These are phyloP conservation scores for Gymnopilus dilepis DNA, from an alignment of 768 basidiomycete species.

Conservation along the genomic window DNA sequence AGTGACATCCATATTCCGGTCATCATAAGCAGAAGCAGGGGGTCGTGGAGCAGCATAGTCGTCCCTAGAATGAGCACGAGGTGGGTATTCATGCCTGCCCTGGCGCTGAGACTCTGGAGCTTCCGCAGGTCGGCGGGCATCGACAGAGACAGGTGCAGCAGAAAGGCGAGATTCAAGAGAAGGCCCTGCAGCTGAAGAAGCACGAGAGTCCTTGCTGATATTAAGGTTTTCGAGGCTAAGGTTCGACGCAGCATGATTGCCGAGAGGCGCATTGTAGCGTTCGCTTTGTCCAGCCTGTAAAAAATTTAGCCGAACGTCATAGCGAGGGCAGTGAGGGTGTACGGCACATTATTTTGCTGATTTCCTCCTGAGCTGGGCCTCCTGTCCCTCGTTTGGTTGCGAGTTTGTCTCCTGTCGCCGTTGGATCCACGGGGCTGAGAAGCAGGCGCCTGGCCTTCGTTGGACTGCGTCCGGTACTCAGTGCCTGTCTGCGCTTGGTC, in stretches of 20 bases:
- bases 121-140: constrained; percentile 1
- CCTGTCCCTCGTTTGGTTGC: constrained; percentile 12
- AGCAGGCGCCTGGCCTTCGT: constrained; percentile 1
- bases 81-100: constrained; percentile 18
- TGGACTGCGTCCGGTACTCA: constrained; percentile 7
- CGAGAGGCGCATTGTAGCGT: constrained; percentile 12
- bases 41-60: constrained; percentile 12
- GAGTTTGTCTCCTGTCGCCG: not conserved
- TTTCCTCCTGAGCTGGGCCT: constrained; percentile 8
- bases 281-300: constrained; percentile 12
- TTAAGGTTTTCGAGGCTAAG: constrained; percentile 18
- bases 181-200: constrained; percentile 19
- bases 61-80: constrained; percentile 6
- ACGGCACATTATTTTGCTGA: constrained; percentile 16
- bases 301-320: not conserved
- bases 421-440: constrained; percentile 3
- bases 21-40: constrained; percentile 11
- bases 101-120: constrained; percentile 13
- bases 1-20: constrained; percentile 15
- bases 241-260: constrained; percentile 11
- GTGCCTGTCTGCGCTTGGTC: constrained; percentile 12
- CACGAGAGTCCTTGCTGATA: constrained; percentile 19
- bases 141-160: constrained; percentile 8
- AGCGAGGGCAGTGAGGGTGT: not conserved
- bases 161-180: constrained; percentile 18